A percentile compares a stretch with the other conserved stretches of the same genome.
phyloP scores from a whole-genome alignment of 768 basidiomycete species.

The Russula brevipes region DNA sequence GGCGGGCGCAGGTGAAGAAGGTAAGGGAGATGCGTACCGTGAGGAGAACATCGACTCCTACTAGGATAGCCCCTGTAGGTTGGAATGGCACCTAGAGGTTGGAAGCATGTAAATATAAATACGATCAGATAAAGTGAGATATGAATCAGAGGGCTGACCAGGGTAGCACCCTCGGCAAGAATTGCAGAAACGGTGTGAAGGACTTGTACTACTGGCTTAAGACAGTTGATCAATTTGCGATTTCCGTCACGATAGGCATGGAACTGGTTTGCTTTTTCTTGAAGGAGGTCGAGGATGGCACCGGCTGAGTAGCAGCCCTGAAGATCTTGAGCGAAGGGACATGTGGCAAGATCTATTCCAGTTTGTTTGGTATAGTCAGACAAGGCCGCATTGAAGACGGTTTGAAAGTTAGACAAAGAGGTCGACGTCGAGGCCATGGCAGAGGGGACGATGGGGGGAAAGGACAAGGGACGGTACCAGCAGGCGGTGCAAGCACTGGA shows the following conservation, averaged over 20 bases:
- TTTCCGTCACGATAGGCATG: background rate
- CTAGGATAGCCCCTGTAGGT: background rate
- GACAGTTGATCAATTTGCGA: background rate
- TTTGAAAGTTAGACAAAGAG: background rate
- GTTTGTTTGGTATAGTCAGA: background rate
- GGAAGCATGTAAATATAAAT: too few relatives aligned
- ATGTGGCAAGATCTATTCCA: background rate
- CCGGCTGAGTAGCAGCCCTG: background rate
- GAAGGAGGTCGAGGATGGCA: background rate
- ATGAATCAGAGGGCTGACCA: background rate
- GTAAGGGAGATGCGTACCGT: background rate
- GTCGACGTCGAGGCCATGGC: background rate
- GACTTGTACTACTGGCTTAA: background rate
- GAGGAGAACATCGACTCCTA: background rate
- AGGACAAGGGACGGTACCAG: too few relatives aligned
- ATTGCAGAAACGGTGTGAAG: background rate
- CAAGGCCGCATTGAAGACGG: background rate
- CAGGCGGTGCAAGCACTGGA: too few relatives aligned
- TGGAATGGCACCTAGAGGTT: background rate
- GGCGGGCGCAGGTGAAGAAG: background rate
- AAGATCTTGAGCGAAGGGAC: background rate
- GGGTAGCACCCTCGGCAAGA: background rate
- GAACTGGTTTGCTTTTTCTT: background rate
- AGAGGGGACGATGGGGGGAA: background rate
- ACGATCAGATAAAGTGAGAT: background rate